These are phyloP conservation scores for Suillus clintonianus DNA, from an alignment of 768 basidiomycete species.

Conservation along the genomic window DNA sequence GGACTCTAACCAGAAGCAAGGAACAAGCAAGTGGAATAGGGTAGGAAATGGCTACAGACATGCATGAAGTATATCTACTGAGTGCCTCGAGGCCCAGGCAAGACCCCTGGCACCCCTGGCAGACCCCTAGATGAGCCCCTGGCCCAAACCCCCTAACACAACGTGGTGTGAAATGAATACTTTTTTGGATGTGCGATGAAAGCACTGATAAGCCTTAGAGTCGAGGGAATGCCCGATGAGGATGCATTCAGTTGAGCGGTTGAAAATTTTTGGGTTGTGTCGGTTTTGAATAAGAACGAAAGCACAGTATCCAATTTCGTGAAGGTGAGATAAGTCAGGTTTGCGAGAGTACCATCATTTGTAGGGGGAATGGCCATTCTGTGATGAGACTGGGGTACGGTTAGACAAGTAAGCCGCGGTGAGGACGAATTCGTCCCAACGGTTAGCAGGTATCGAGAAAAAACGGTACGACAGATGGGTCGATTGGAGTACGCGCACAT, in stretches of 20 bases:
- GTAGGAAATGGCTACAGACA: too few species aligned
- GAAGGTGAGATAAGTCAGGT: slow-evolving; percentile 29
- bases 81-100: too few species aligned
- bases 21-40: too few species aligned
- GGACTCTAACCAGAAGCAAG: too few species aligned
- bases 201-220: slow-evolving; percentile 15
- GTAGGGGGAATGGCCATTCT: slow-evolving; percentile 16
- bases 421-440: slow-evolving; percentile 37
- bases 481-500: too few species aligned
- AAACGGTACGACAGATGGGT: too few species aligned
- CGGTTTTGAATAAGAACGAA: slow-evolving; percentile 23
- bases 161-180: slow-evolving; percentile 10
- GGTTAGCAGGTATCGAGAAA: slow-evolving; percentile 18
- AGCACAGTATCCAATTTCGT: slow-evolving; percentile 29
- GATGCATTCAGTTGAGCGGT: background rate
- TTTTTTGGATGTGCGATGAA: background rate
- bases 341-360: slow-evolving; percentile 17
- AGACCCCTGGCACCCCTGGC: too few species aligned
- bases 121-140: too few species aligned
- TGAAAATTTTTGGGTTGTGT: slow-evolving; percentile 28
- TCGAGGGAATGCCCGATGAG: slow-evolving; percentile 13
- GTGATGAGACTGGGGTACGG: slow-evolving; percentile 23
- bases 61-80: too few species aligned
- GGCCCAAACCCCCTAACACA: too few species aligned
- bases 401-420: slow-evolving; percentile 28